These are phyloP conservation scores for Suillus discolor DNA, from an alignment of 768 basidiomycete genomes.

Conservation along the genomic window DNA sequence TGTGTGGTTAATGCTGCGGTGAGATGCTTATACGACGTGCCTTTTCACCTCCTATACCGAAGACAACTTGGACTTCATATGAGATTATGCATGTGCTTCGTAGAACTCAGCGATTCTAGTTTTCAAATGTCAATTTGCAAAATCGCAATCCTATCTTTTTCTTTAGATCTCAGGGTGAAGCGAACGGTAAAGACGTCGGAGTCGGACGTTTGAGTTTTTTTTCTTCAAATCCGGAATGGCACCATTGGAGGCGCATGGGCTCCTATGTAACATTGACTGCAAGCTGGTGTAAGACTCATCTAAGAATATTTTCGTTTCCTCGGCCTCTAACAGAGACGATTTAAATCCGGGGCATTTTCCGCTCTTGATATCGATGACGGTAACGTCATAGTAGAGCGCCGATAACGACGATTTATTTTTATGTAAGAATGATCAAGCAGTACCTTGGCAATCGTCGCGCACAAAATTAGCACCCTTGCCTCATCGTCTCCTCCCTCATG, in stretches of 20 bases:
- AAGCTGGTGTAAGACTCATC: background rate
- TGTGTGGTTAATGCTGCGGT: slow-evolving; percentile 5
- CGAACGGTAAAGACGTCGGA: background rate
- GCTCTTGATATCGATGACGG: too few species aligned
- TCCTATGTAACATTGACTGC: background rate
- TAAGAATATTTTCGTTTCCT: background rate
- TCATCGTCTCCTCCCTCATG: background rate
- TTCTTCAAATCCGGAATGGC: background rate
- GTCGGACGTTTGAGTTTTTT: background rate
- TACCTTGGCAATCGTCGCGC: background rate
- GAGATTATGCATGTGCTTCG: background rate
- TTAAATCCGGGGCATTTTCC: background rate
- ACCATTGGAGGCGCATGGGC: background rate
- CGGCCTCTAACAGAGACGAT: background rate
- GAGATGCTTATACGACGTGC: background rate
- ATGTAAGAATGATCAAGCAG: background rate
- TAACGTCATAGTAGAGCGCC: background rate
- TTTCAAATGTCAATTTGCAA: slow-evolving; percentile 6
- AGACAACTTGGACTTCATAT: background rate
- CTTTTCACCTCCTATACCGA: background rate
- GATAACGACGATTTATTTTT: background rate
- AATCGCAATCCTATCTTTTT: background rate
- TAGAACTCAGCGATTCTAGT: slow-evolving; percentile 1
- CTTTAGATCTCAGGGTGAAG: background rate
- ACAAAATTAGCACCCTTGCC: slow-evolving; percentile 2